These are phyloP conservation scores for Neurospora sp. DNA, from an alignment of 495 filamentous ascomycete genomes.

Conservation along the genomic window DNA sequence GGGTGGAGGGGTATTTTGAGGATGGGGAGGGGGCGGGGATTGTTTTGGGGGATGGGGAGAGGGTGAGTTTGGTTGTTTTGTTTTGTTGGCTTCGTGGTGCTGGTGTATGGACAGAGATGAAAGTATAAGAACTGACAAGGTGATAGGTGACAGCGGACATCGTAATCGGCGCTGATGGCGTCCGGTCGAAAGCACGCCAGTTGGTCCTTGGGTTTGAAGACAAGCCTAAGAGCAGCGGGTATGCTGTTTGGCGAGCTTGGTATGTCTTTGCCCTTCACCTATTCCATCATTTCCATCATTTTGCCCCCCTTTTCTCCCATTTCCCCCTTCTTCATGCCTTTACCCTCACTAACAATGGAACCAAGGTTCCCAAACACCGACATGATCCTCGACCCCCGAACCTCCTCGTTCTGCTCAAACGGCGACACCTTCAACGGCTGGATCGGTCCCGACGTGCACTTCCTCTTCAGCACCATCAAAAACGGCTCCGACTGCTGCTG, in stretches of 20 bases:
- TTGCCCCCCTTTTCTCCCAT: too few species aligned
- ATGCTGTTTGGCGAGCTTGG: conserved; percentile 53
- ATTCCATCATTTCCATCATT: too few species aligned
- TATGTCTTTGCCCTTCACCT: conserved; percentile 9
- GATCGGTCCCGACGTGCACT: conserved; percentile 51
- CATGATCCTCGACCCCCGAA: conserved; percentile 49
- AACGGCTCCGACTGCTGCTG: conserved; percentile 53
- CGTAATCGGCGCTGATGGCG: conserved; percentile 52
- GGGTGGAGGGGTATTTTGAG: conserved; percentile 48
- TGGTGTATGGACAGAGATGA: not conserved
- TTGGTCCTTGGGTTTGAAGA: conserved; percentile 50
- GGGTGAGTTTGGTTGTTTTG: conserved; percentile 8
- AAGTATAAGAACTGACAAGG: not conserved
- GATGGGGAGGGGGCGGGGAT: conserved; percentile 43
- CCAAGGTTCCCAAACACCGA: conserved; percentile 46
- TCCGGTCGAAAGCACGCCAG: conserved; percentile 48
- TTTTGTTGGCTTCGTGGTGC: too few species aligned
- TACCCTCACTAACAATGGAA: not conserved
- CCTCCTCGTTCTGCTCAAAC: conserved; percentile 48
- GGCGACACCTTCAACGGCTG: conserved; percentile 54
- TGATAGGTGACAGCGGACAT: conserved; percentile 36
- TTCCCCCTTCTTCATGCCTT: not conserved
- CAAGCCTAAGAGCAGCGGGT: conserved; percentile 48
- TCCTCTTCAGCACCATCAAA: conserved; percentile 51
- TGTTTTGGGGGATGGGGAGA: conserved; percentile 41